These are phyloP conservation scores for Fraxinus sp. DNA, from an alignment of 305 asterid genomes.

Conservation along the genomic window DNA sequence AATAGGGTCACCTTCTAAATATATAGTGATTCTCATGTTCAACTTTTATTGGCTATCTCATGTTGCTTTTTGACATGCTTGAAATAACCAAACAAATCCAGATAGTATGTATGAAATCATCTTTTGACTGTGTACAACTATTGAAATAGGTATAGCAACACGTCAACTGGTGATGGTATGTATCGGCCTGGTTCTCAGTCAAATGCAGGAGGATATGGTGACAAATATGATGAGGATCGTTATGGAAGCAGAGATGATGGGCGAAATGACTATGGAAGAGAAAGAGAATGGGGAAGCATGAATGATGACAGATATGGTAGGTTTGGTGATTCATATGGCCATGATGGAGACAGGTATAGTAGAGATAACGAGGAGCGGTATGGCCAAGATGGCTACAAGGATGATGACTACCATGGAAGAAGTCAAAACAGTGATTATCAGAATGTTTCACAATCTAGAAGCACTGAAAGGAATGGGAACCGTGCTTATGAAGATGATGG, in stretches of 20 bases:
- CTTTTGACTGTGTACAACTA: conserved; percentile 15
- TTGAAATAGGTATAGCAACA: conserved; percentile 58
- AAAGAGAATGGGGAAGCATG: conserved; percentile 51
- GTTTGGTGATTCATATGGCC: conserved; percentile 55
- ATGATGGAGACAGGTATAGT: conserved; percentile 68
- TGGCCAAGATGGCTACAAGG: conserved; percentile 62
- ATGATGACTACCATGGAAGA: conserved; percentile 65
- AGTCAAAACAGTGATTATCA: conserved; percentile 47
- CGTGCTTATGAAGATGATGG: conserved; percentile 72
- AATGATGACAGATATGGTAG: conserved; percentile 57
- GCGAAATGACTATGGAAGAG: conserved; percentile 59
- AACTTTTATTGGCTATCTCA: not conserved
- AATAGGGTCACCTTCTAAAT: not conserved
- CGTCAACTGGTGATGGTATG: conserved; percentile 59
- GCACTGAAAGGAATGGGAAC: conserved; percentile 64
- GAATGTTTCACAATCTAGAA: conserved; percentile 70
- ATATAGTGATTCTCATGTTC: conserved; percentile 1
- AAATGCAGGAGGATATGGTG: conserved; percentile 61
- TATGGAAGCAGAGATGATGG: conserved; percentile 59
- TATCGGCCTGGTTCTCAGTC: conserved; percentile 66
- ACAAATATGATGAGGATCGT: conserved; percentile 68
- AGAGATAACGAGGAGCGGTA: conserved; percentile 73
- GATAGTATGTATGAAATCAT: not conserved
- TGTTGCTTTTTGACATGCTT: conserved; percentile 1
- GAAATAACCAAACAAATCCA: not conserved